Conservation (phyloP, 1,284 basidiomycete genomes). For the Heterobasidion annosum region DNA sequence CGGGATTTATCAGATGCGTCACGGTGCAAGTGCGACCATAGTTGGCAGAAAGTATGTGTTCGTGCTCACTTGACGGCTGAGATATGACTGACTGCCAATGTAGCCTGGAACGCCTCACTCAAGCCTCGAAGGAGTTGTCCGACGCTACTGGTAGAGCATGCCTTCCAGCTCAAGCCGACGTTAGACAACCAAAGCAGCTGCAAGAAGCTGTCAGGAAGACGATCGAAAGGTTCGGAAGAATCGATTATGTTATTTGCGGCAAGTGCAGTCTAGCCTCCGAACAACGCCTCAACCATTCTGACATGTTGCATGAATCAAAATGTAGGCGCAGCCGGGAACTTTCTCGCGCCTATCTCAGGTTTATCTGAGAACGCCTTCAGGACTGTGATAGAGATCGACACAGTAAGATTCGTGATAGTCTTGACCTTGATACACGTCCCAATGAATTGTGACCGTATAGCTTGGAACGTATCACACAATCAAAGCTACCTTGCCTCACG, state of each 20-base stretch:
- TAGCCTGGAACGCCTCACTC: slow-evolving; percentile 63
- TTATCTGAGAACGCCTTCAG: slow-evolving; percentile 85
- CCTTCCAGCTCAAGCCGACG: slow-evolving; percentile 75
- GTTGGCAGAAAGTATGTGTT: slow-evolving; percentile 70
- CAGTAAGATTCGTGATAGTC: slow-evolving; percentile 31
- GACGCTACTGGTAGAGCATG: slow-evolving; percentile 65
- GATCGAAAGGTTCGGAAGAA: slow-evolving; percentile 72
- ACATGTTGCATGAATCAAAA: not conserved
- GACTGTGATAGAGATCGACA: slow-evolving; percentile 93
- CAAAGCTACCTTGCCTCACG: slow-evolving; percentile 76
- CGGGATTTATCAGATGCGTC: slow-evolving; percentile 54
- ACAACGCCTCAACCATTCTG: not conserved
- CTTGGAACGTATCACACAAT: slow-evolving; percentile 92
- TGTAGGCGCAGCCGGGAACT: slow-evolving; percentile 83
- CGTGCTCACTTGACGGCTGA: slow-evolving; percentile 1
- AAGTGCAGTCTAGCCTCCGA: slow-evolving; percentile 13
- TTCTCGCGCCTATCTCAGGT: slow-evolving; percentile 75
- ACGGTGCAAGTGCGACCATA: slow-evolving; percentile 78
- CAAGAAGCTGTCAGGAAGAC: slow-evolving; percentile 71
- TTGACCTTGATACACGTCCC: not conserved
- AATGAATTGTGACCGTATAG: slow-evolving; percentile 24
- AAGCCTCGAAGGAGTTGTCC: slow-evolving; percentile 68
- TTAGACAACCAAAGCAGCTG: slow-evolving; percentile 69
- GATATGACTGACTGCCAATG: slow-evolving; percentile 19
- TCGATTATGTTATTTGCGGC: slow-evolving; percentile 96